Conservation (phyloP, 2,329 filamentous ascomycete genomes). For the Talaromyces islandicus region DNA sequence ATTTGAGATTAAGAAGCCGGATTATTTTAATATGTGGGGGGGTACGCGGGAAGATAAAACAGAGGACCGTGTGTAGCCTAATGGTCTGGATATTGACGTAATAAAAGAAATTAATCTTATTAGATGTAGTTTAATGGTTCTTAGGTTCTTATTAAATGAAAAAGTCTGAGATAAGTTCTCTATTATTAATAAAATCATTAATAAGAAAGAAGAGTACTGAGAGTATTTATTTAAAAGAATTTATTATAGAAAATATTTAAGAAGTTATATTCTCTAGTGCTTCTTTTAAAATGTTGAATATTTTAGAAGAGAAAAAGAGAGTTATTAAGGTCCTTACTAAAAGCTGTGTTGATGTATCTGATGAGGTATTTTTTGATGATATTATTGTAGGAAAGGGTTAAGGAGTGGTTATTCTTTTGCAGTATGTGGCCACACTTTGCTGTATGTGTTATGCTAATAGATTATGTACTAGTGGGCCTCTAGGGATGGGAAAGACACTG, state of each 20-base stretch:
- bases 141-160: slow-evolving; percentile 10
- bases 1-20: too few species aligned
- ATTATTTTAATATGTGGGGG: too few species aligned
- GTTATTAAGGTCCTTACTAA: neutral
- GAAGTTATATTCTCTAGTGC: slow-evolving; percentile 14
- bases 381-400: slow-evolving; percentile 2
- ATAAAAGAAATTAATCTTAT: too few species aligned
- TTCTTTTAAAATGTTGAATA: slow-evolving; percentile 16
- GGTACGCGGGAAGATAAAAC: too few species aligned
- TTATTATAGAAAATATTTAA: slow-evolving; percentile 14
- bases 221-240: slow-evolving; percentile 5
- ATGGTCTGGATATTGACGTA: too few species aligned
- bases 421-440: slow-evolving; percentile 1
- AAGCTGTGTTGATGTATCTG: neutral
- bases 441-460: neutral
- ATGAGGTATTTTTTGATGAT: neutral
- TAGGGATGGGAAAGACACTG: slow-evolving; percentile 54
- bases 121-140: slow-evolving; percentile 9
- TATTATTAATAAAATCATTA: too few species aligned
- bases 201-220: too few species aligned
- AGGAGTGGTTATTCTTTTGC: slow-evolving; percentile 6
- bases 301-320: slow-evolving; percentile 9
- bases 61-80: too few species aligned
- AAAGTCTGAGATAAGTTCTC: slow-evolving; percentile 9
- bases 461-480: slow-evolving; percentile 30